These are phyloP conservation scores for Citrullus colocynthis DNA, from an alignment of 306 rosid genomes.

Conservation along the genomic window DNA sequence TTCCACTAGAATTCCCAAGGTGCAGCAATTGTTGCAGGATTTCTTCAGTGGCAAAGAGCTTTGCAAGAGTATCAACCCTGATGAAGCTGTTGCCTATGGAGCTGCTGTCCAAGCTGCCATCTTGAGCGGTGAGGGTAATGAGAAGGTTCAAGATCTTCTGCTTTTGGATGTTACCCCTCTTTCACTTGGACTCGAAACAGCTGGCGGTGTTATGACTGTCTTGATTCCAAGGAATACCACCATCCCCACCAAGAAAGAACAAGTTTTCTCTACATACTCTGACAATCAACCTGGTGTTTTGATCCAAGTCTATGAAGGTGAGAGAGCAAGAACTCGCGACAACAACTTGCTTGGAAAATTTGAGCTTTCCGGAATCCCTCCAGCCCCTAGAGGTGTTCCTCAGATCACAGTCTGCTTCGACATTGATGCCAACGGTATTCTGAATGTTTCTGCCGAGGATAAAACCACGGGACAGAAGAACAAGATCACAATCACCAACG, in stretches of 20 bases:
- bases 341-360: conserved; percentile 50
- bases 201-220: conserved; percentile 53
- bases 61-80: conserved; percentile 61
- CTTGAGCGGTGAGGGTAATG: conserved; percentile 53
- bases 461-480: conserved; percentile 38
- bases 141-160: conserved; percentile 48
- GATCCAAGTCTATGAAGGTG: conserved; percentile 51
- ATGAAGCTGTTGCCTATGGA: conserved; percentile 70
- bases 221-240: conserved; percentile 54
- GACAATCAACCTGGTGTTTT: conserved; percentile 55
- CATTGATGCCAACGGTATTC: conserved; percentile 53
- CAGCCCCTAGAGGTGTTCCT: conserved; percentile 51
- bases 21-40: conserved; percentile 53
- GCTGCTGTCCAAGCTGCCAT: conserved; percentile 68
- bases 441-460: conserved; percentile 50
- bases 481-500: conserved; percentile 45
- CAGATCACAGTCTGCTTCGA: conserved; percentile 47
- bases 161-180: conserved; percentile 57
- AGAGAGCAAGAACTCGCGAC: conserved; percentile 37
- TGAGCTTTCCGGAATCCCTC: conserved; percentile 39
- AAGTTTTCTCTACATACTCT: conserved; percentile 48
- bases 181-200: conserved; percentile 41
- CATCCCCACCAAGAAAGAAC: conserved; percentile 66
- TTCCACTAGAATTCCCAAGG: conserved; percentile 61
- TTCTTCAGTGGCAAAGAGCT: conserved; percentile 65